phyloP scores from a whole-genome alignment of 371 early-diverging fungal species.

The Rhizopus sp. region DNA sequence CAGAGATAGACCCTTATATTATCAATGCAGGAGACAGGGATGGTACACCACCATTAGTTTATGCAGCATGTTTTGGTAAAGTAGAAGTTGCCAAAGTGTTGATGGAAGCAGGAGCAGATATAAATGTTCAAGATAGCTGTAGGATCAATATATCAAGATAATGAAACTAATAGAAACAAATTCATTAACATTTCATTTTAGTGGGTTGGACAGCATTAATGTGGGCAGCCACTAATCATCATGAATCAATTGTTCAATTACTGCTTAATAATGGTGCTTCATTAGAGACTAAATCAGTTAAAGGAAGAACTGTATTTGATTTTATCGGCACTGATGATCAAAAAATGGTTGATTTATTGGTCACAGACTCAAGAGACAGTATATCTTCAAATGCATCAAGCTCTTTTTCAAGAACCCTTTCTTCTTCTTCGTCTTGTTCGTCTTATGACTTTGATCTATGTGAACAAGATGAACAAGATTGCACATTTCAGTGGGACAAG shows the following conservation, averaged over 20 bases:
- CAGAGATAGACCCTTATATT: slow-evolving; percentile 50
- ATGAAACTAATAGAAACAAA: not conserved
- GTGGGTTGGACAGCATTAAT: slow-evolving; percentile 96
- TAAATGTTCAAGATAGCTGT: slow-evolving; percentile 76
- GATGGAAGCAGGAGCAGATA: slow-evolving; percentile 73
- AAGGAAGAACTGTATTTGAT: slow-evolving; percentile 82
- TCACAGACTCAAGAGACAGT: slow-evolving; percentile 61
- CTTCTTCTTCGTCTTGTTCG: slow-evolving; percentile 27
- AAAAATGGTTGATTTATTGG: slow-evolving; percentile 60
- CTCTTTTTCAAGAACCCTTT: slow-evolving; percentile 24
- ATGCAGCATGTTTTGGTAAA: slow-evolving; percentile 90
- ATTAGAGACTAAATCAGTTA: slow-evolving; percentile 65
- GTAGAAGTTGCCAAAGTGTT: slow-evolving; percentile 66
- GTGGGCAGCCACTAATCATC: slow-evolving; percentile 93
- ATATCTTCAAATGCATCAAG: slow-evolving; percentile 53
- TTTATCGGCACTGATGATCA: slow-evolving; percentile 65
- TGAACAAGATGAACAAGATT: slow-evolving; percentile 23
- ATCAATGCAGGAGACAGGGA: slow-evolving; percentile 83
- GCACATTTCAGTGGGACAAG: slow-evolving; percentile 75
- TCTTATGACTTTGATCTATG: slow-evolving; percentile 54
- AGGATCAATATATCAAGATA: slow-evolving; percentile 15
- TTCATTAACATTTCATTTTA: slow-evolving; percentile 25
- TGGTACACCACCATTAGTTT: slow-evolving; percentile 84
- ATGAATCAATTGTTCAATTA: slow-evolving; percentile 72
- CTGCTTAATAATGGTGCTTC: slow-evolving; percentile 82